These are phyloP conservation scores for Dipteronia sinensis DNA, from an alignment of 345 rosid genomes.

Conservation along the genomic window DNA sequence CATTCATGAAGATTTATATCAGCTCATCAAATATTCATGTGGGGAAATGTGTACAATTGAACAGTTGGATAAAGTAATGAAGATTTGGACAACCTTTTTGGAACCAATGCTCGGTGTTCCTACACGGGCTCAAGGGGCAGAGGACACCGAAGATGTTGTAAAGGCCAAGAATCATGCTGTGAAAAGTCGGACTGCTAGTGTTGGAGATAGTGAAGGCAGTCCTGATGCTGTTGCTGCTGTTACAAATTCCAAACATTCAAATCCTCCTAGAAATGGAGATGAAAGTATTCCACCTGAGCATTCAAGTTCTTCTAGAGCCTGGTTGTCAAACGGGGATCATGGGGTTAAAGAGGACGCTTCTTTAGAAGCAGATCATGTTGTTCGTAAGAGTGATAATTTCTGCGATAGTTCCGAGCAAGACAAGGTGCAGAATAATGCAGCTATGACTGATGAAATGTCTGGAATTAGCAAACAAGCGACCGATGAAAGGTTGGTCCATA, in stretches of 20 bases:
- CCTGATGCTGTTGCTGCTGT: constrained; percentile 45
- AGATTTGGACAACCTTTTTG: constrained; percentile 90
- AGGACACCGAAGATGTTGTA: constrained; percentile 77
- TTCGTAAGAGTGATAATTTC: constrained; percentile 39
- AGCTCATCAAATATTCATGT: constrained; percentile 90
- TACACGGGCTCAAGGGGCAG: constrained; percentile 81
- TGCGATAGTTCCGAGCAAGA: constrained; percentile 45
- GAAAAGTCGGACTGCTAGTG: constrained; percentile 44
- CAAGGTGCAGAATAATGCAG: constrained; percentile 43
- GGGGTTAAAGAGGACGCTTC: constrained; percentile 53
- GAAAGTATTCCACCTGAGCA: constrained; percentile 56
- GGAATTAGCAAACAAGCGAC: constrained; percentile 44
- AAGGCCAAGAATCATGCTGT: constrained; percentile 56
- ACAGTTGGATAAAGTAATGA: constrained; percentile 86
- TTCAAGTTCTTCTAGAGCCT: constrained; percentile 53
- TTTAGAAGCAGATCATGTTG: constrained; percentile 33
- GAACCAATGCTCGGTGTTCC: constrained; percentile 86
- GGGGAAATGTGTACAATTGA: constrained; percentile 92
- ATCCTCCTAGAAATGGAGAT: constrained; percentile 56
- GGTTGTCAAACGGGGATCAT: constrained; percentile 56
- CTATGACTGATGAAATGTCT: constrained; percentile 53
- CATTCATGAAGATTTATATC: constrained; percentile 89
- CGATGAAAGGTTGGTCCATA: constrained; percentile 33
- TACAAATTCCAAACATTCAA: constrained; percentile 48
- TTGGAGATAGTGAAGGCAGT: constrained; percentile 63